phyloP scores from a whole-genome alignment of 768 basidiomycete species.

The Podaxis carcinomalis region DNA sequence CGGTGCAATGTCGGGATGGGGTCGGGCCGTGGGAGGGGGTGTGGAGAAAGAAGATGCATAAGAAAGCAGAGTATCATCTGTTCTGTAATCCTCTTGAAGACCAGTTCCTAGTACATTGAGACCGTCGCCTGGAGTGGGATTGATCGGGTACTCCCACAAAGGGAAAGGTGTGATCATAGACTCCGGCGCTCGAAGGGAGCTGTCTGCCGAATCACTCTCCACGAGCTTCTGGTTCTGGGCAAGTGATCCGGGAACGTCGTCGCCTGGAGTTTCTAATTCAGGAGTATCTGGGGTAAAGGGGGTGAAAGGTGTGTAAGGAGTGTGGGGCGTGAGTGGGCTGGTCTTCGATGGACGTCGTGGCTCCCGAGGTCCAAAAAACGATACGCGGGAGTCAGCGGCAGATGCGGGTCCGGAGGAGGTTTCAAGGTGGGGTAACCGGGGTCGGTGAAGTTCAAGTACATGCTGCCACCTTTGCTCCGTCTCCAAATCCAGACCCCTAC shows the following conservation, averaged over 20 bases:
- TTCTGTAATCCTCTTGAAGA: not conserved
- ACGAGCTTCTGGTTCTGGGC: not conserved
- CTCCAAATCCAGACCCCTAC: slow-evolving; percentile 2
- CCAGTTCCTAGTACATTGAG: not conserved
- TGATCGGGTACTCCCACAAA: slow-evolving; percentile 4
- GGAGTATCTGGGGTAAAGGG: slow-evolving; percentile 8
- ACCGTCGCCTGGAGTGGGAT: not conserved
- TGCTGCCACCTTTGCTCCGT: slow-evolving; percentile 8
- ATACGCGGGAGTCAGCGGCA: not conserved
- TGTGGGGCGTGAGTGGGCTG: slow-evolving; percentile 4
- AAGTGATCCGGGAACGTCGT: slow-evolving; percentile 2
- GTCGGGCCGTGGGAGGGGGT: not conserved
- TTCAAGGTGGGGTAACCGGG: not conserved
- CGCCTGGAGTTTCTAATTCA: slow-evolving; percentile 7
- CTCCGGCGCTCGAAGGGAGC: not conserved
- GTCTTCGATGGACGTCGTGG: not conserved
- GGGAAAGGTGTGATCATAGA: slow-evolving; percentile 7
- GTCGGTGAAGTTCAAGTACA: not conserved
- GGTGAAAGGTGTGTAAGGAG: slow-evolving; percentile 7
- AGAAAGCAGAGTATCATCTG: not conserved
- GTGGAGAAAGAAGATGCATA: not conserved
- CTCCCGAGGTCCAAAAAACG: slow-evolving; percentile 9
- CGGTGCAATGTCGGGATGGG: not conserved
- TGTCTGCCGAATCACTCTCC: not conserved
- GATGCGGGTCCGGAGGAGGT: not conserved